Base-by-base conservation (phyloP, 2,329 filamentous ascomycete genomes). In the Alternaria gansuensis region DNA sequence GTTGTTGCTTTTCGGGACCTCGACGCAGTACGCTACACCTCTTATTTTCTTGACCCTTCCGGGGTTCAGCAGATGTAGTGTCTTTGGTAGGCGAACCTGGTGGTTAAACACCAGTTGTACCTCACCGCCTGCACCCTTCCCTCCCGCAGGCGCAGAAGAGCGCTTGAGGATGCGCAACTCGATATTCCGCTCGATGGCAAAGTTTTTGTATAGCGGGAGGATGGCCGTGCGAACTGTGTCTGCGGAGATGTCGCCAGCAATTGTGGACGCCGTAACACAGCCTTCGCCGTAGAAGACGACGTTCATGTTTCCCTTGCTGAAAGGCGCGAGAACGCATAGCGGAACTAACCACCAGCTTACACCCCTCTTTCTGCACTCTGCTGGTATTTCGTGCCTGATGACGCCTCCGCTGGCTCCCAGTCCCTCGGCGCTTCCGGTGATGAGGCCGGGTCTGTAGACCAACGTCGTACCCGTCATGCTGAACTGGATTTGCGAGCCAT, bases 381-480 rank as follows among this genome's bases (percentile, higher is more conserved):
- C 86, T 0, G 92, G 91, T 37, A 98, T 81, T 65, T 88, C 87
- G 81, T 97, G 93, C 72, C 88, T 87, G 70, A 98, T 87, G 37
- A 96, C 86, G 68, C 94, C 91, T 59, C 77, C 85, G 45, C 85
- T 82, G 36, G 91, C 89, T 69, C 92, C 92, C 49, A 89, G 85
- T 17, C 92, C 92, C 21, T 90, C 84, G 24, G 90, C 87, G 45
- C 89, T 90, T 62, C 95, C 95, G 0, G 92, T 95, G 71, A 99
- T 96, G 39, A 99, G 83, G 34, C 95, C 95, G 0, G 95, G 95
- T 66, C 91, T 90, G 80, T 96, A 99, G 36, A 93, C 89, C 55
- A 99, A 86, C 1, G 92, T 93, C 0, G 95, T 98, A 75, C 95
- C 95, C 1, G 93, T 97, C 81, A 96, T 95, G 10, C 93, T 97